phyloP scores from a whole-genome alignment of 2,329 filamentous ascomycete species.

The Westerdykella aurantiaca region DNA sequence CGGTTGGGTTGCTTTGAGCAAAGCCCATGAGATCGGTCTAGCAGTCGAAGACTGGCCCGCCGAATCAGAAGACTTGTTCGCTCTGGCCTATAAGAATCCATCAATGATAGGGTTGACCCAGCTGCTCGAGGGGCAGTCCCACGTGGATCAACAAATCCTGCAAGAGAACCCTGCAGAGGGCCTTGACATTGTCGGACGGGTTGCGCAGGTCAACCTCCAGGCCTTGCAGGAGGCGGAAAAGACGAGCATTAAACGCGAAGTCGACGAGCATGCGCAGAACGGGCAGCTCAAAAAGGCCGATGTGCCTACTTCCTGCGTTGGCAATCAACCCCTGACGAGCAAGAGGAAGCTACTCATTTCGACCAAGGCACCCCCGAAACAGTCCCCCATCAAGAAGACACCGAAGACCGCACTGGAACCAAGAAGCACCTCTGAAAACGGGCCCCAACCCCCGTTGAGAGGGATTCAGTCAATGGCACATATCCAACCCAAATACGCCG shows the following conservation, averaged over 20 bases:
- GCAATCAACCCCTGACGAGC: slow-evolving; percentile 32
- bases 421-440: neutral
- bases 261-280: neutral
- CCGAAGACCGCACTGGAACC: neutral
- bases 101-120: slow-evolving; percentile 55
- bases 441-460: no score
- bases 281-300: slow-evolving; percentile 30
- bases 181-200: slow-evolving; percentile 23
- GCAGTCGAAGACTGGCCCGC: slow-evolving; percentile 63
- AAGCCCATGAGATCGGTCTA: slow-evolving; percentile 71
- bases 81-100: slow-evolving; percentile 50
- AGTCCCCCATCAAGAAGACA: slow-evolving; percentile 5
- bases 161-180: slow-evolving; percentile 21
- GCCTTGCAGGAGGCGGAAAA: slow-evolving; percentile 20
- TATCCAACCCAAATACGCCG: no score
- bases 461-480: no score
- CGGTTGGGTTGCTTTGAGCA: slow-evolving; percentile 62
- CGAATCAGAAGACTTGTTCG: slow-evolving; percentile 58
- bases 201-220: slow-evolving; percentile 20
- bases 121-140: slow-evolving; percentile 51
- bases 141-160: slow-evolving; percentile 41
- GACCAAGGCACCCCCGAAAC: slow-evolving; percentile 19
- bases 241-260: slow-evolving; percentile 1
- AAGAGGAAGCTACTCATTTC: slow-evolving; percentile 16
- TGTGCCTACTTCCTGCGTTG: slow-evolving; percentile 38